Evolutionary conservation across 306 rosid genomes (phyloP).

Genomic region (Cicer arietinum): DNA sequence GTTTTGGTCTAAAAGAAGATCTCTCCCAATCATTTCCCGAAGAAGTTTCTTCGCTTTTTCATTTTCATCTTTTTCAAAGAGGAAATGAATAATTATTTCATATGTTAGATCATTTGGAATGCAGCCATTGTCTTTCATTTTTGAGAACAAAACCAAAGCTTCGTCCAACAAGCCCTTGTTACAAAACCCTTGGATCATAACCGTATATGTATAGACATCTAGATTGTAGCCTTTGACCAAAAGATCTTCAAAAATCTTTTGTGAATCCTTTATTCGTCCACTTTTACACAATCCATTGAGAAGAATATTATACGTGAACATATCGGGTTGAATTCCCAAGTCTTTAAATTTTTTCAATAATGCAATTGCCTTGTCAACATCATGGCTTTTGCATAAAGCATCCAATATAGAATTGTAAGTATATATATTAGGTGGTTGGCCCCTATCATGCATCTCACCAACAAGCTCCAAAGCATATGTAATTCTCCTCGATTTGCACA

Average conservation of each 20-base stretch:
- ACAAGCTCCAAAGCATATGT: slow-evolving; percentile 2
- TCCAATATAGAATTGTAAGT: neutral
- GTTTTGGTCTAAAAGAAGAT: too few relatives aligned
- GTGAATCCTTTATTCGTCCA: neutral
- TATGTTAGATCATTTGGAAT: neutral
- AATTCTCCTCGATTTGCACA: neutral
- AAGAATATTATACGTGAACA: neutral
- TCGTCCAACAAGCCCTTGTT: neutral
- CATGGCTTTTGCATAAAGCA: slow-evolving; percentile 10
- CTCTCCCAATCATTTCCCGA: neutral
- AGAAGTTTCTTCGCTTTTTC: neutral
- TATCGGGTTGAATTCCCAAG: neutral
- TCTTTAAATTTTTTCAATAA: neutral
- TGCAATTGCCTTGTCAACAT: slow-evolving; percentile 7
- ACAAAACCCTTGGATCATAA: neutral
- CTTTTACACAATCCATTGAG: neutral
- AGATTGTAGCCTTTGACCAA: neutral
- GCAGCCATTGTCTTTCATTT: neutral
- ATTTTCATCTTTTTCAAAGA: neutral
- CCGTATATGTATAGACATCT: neutral
- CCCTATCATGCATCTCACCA: neutral
- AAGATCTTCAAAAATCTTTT: neutral
- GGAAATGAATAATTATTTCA: neutral
- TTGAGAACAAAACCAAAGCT: neutral
- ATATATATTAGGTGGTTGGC: neutral